These are phyloP conservation scores for Leucosporidium yakuticum DNA, from an alignment of 768 basidiomycete genomes.

Conservation along the genomic window DNA sequence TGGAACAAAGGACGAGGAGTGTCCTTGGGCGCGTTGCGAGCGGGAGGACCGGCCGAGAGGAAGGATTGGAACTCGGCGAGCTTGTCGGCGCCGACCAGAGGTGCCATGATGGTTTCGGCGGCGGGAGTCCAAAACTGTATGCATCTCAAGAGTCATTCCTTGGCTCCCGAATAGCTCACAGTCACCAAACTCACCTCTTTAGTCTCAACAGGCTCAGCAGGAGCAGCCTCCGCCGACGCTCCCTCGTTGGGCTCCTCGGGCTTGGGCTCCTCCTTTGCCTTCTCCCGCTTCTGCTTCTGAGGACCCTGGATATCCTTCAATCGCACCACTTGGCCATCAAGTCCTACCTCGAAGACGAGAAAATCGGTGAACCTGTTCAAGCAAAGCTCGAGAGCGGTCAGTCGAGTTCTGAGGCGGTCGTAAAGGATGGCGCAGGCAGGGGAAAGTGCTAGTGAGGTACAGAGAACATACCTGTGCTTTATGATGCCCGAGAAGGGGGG, in stretches of 20 bases:
- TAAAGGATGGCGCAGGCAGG: neutral
- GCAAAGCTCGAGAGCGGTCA: conserved; percentile 18
- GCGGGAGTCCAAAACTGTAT: conserved; percentile 12
- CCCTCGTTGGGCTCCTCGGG: neutral
- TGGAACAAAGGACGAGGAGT: neutral
- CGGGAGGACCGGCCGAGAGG: conserved; percentile 33
- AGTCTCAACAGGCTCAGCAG: conserved; percentile 36
- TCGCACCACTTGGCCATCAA: conserved; percentile 70
- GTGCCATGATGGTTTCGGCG: neutral
- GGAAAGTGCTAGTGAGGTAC: neutral
- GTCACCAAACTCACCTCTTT: neutral
- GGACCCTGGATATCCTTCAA: conserved; percentile 73
- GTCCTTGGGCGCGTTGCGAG: conserved; percentile 1
- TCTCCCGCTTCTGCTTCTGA: conserved; percentile 11
- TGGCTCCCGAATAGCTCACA: neutral
- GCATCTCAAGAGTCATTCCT: too few species aligned
- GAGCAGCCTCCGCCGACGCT: conserved; percentile 32
- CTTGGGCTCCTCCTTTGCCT: conserved; percentile 36
- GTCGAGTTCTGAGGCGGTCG: neutral
- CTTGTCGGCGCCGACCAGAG: conserved; percentile 44
- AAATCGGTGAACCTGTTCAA: conserved; percentile 80
- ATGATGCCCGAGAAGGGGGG: conserved; percentile 83
- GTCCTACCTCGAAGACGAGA: conserved; percentile 82
- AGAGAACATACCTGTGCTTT: conserved; percentile 72
- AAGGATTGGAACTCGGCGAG: conserved; percentile 48